phyloP scores from a whole-genome alignment of 768 basidiomycete genomes.

The Serendipita sp. region DNA sequence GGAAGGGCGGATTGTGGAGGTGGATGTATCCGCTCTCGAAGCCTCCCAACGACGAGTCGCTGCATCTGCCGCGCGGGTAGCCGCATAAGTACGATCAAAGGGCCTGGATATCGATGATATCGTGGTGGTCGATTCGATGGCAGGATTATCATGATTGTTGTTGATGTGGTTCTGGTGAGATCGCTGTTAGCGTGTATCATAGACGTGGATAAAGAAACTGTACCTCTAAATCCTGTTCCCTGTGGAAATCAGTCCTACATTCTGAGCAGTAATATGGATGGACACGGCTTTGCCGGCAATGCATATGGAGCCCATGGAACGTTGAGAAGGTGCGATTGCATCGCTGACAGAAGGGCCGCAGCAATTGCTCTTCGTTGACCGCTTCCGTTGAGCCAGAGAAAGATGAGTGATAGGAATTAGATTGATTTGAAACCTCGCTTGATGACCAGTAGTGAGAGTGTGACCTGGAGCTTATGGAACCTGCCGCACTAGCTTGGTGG shows the following conservation, averaged over 20 bases:
- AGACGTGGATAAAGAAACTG: not conserved
- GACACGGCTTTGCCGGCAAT: not conserved
- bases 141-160: not conserved
- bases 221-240: not conserved
- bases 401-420: not conserved
- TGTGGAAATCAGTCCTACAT: not conserved
- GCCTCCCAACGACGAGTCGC: not conserved
- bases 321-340: not conserved
- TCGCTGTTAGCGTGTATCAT: not conserved
- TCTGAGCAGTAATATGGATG: not conserved
- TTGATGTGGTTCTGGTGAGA: not conserved
- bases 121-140: not conserved
- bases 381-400: not conserved
- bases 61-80: not conserved
- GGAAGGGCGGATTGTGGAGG: not conserved
- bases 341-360: not conserved
- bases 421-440: not conserved
- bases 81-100: not conserved
- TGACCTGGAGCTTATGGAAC: not conserved
- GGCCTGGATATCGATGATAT: not conserved
- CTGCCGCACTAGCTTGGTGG: not conserved
- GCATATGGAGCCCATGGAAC: not conserved
- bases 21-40: not conserved
- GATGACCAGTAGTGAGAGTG: not conserved
- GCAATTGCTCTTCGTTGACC: not conserved